These are phyloP conservation scores for Candida ovalis DNA, from an alignment of 805 yeast species.

Conservation along the genomic window DNA sequence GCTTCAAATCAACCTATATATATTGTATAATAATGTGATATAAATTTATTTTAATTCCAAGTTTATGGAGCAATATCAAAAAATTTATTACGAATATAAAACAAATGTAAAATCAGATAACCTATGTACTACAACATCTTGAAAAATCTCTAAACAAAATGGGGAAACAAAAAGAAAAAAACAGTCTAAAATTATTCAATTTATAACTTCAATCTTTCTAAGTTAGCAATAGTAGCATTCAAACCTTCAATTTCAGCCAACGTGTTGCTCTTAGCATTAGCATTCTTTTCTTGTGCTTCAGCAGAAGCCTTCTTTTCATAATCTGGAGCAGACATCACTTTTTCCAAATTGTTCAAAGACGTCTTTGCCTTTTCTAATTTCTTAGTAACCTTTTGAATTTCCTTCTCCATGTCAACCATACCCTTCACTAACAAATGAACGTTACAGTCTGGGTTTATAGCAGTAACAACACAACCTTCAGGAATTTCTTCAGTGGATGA, in stretches of 20 bases:
- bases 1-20: background rate
- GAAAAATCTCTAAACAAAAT: background rate
- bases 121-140: background rate
- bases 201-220: constrained; percentile 70
- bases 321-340: constrained; percentile 67
- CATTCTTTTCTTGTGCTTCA: constrained; percentile 76
- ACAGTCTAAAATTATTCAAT: background rate
- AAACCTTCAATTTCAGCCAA: constrained; percentile 88
- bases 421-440: constrained; percentile 94
- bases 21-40: background rate
- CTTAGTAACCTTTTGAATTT: constrained; percentile 76
- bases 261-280: constrained; percentile 61
- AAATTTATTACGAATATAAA: background rate
- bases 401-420: constrained; percentile 87
- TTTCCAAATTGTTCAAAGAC: constrained; percentile 59
- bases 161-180: background rate
- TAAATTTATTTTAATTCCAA: background rate
- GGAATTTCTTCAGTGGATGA: constrained; percentile 57
- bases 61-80: background rate
- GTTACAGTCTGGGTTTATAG: constrained; percentile 74
- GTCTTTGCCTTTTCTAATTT: constrained; percentile 66
- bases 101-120: background rate
- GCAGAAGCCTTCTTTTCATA: constrained; percentile 82
- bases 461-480: constrained; percentile 82
- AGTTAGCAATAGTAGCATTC: constrained; percentile 77